phyloP scores from a whole-genome alignment of 768 basidiomycete genomes.

The Termitomyces sp. region DNA sequence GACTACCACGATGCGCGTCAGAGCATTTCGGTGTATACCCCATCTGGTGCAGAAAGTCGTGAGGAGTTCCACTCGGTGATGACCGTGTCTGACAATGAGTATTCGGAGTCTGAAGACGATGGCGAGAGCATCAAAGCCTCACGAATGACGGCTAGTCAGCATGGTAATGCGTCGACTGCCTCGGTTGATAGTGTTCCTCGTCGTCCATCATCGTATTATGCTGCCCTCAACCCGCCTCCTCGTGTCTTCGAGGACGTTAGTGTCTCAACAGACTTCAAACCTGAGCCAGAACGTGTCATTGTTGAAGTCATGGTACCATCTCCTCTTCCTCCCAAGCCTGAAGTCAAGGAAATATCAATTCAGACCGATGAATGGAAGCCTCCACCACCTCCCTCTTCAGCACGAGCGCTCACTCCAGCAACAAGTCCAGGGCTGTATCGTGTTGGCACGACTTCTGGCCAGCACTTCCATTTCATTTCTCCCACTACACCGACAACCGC shows the following conservation, averaged over 20 bases:
- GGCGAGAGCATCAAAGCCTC: conserved; percentile 77
- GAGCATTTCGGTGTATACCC: conserved; percentile 60
- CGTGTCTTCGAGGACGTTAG: conserved; percentile 51
- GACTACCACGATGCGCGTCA: conserved; percentile 79
- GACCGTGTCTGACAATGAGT: conserved; percentile 67
- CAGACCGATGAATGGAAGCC: conserved; percentile 76
- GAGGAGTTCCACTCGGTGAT: conserved; percentile 76
- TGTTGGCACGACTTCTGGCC: conserved; percentile 42
- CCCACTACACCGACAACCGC: conserved; percentile 34
- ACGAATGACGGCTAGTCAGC: conserved; percentile 27
- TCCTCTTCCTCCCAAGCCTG: conserved; percentile 45
- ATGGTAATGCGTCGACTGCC: conserved; percentile 23
- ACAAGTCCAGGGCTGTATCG: conserved; percentile 43
- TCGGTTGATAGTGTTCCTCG: conserved; percentile 19
- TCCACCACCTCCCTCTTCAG: conserved; percentile 29
- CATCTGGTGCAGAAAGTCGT: conserved; percentile 43
- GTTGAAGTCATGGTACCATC: conserved; percentile 18
- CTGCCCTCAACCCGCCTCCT: conserved; percentile 18
- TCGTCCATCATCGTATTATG: conserved; percentile 29
- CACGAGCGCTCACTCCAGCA: conserved; percentile 22
- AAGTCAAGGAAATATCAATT: conserved; percentile 67
- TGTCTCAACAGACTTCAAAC: conserved; percentile 31
- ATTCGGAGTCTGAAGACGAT: conserved; percentile 49
- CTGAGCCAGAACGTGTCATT: conserved; percentile 30
- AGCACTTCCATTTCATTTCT: conserved; percentile 64